Evolutionary conservation across 345 rosid genomes (phyloP), one percentile per base, ranked within the genome.

Genomic region (Camelina sativa): DNA sequence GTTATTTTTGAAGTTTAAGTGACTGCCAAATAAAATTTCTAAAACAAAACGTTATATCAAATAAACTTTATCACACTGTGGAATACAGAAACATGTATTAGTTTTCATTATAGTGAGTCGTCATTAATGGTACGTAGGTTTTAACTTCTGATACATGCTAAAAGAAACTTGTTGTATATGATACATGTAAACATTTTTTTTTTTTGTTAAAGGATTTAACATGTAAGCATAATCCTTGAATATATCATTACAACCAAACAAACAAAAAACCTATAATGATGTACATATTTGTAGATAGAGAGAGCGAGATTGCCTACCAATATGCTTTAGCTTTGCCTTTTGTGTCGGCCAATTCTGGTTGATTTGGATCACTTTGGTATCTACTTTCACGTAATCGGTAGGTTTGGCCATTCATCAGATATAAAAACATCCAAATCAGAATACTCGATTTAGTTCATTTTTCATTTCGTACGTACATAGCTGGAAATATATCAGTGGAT

Each of bases 311-410:
- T 57, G 34, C 71, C 77, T 63, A 67, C 46, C 62, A 40, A 67
- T 43, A 59, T 51, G 73, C 34, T 59, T 51, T 59, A 51, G 76
- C 46, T 59, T 71, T 55, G 41, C 12, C 23, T 34, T 70, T 34
- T 72, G 74, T 69, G 80, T 62, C 51, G 80, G 75, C 70, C 51
- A 64, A 62, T 76, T 76, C 44, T 69, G 69, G 75, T 76, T 43
- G 65, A 58, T 76, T 76, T 53, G 54, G 67, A 50, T 65, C 66
- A 65, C 43, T 57, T 65, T 51, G 62, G 68, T 72, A 61, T 9
- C 69, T 53, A 61, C 73, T 68, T 67, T 22, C 74, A 68, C 57
- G 51, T 62, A 17, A 46, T 76, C 65, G 59, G 58, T 76, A 76
- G 69, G 69, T 68, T 76, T 32, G 64, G 74, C 57, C 64, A 61